Percentiles rank a stretch among this genome's conserved stretches.
Conservation (phyloP, 495 filamentous ascomycete genomes). For the Xylaria grammica region DNA sequence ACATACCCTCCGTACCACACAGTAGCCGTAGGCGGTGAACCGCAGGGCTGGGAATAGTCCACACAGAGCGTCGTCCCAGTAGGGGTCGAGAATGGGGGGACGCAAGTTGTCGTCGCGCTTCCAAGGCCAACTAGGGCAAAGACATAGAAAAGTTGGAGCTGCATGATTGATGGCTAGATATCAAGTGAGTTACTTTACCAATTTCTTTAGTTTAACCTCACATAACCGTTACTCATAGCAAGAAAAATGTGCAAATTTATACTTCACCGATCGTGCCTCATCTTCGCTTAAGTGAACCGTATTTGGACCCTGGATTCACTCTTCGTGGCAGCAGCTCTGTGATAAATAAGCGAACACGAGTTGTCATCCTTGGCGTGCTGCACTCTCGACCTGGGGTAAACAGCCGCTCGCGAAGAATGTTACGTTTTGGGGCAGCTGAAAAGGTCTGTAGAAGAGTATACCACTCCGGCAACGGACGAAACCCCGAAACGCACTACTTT, state of each 20-base stretch:
- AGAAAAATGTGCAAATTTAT: slow-evolving; percentile 6
- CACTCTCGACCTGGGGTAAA: slow-evolving; percentile 13
- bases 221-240: background rate
- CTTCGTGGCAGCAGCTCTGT: background rate
- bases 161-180: slow-evolving; percentile 12
- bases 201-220: background rate
- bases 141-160: background rate
- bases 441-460: no score
- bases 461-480: no score
- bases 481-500: no score
- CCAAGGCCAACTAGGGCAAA: slow-evolving; percentile 15
- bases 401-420: background rate
- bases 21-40: slow-evolving; percentile 18
- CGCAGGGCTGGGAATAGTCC: slow-evolving; percentile 11
- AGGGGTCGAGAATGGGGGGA: background rate
- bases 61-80: slow-evolving; percentile 10
- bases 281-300: slow-evolving; percentile 10
- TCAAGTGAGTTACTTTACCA: background rate
- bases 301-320: background rate
- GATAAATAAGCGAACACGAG: slow-evolving; percentile 17
- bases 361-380: slow-evolving; percentile 11
- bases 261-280: background rate
- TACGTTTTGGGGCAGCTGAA: background rate
- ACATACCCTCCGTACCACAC: slow-evolving; percentile 18
- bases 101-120: slow-evolving; percentile 5